Evolutionary conservation across 768 basidiomycete species (phyloP).

Genomic region (Suillus variegatus): DNA sequence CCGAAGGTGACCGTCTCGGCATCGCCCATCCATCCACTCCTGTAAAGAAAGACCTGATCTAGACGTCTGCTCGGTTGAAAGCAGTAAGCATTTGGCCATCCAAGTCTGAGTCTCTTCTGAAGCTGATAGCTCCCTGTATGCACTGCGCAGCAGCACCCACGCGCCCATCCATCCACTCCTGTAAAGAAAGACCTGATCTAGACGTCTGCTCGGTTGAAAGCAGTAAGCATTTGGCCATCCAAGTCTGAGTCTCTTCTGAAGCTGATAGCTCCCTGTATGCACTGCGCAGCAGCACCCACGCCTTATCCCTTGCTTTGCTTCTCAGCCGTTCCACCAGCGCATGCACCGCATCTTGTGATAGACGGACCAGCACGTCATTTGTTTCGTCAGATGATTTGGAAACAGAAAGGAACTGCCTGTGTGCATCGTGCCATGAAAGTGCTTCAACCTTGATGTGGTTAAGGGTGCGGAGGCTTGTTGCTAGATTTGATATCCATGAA

Average conservation of each 20-base stretch:
- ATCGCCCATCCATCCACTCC: no score
- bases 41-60: no score
- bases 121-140: no score
- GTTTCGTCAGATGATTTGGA: constrained; percentile 7
- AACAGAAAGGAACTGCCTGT: constrained; percentile 23
- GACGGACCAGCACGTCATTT: constrained; percentile 9
- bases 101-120: no score
- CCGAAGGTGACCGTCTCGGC: constrained; percentile 46
- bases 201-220: constrained; percentile 38
- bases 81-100: no score
- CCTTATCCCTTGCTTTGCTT: constrained; percentile 48
- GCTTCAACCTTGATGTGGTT: constrained; percentile 57
- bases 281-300: constrained; percentile 61
- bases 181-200: constrained; percentile 33
- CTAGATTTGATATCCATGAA: constrained; percentile 55
- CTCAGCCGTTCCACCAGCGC: constrained; percentile 49
- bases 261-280: constrained; percentile 62
- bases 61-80: no score
- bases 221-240: constrained; percentile 52
- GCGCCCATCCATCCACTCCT: constrained; percentile 55
- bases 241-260: constrained; percentile 40
- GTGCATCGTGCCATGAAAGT: constrained; percentile 38
- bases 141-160: no score
- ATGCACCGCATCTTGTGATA: constrained; percentile 44
- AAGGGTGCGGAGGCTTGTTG: constrained; percentile 50